Conservation (phyloP, 306 rosid species). For the Albizia julibrissin region DNA sequence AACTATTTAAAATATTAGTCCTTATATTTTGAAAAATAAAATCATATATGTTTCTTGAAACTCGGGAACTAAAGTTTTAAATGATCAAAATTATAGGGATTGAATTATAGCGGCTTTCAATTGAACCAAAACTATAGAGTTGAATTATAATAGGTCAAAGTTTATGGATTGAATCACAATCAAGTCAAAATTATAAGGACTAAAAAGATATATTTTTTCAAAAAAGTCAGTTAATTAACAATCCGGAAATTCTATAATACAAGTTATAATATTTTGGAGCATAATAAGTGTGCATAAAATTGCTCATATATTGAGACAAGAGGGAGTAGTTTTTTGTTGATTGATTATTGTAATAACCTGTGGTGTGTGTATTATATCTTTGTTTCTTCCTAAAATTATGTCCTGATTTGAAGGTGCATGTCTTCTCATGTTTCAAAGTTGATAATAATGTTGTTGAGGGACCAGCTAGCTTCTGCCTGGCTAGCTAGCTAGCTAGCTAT, state of each 20-base stretch:
- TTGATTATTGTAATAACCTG: constrained; percentile 36
- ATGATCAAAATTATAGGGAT: too few relatives aligned
- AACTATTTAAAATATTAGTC: too few relatives aligned
- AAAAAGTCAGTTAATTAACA: too few relatives aligned
- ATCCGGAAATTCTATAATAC: background rate
- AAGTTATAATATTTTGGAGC: background rate
- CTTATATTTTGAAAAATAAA: too few relatives aligned
- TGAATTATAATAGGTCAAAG: too few relatives aligned
- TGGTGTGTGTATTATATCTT: constrained; percentile 49
- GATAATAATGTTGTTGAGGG: constrained; percentile 39
- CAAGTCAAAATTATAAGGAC: too few relatives aligned
- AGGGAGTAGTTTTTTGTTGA: constrained; percentile 6
- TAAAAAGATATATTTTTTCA: too few relatives aligned
- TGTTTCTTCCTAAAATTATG: constrained; percentile 59
- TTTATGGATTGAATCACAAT: too few relatives aligned
- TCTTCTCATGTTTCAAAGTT: constrained; percentile 54
- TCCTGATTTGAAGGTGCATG: constrained; percentile 57
- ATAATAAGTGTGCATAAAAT: background rate
- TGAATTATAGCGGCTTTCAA: too few relatives aligned
- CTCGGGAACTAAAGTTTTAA: too few relatives aligned
- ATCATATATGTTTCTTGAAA: too few relatives aligned
- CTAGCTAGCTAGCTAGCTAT: background rate
- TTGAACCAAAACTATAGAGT: too few relatives aligned
- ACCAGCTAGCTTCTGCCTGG: constrained; percentile 12
- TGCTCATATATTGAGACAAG: background rate